phyloP scores from a whole-genome alignment of 345 rosid genomes.

The Hibiscus syriacus region DNA sequence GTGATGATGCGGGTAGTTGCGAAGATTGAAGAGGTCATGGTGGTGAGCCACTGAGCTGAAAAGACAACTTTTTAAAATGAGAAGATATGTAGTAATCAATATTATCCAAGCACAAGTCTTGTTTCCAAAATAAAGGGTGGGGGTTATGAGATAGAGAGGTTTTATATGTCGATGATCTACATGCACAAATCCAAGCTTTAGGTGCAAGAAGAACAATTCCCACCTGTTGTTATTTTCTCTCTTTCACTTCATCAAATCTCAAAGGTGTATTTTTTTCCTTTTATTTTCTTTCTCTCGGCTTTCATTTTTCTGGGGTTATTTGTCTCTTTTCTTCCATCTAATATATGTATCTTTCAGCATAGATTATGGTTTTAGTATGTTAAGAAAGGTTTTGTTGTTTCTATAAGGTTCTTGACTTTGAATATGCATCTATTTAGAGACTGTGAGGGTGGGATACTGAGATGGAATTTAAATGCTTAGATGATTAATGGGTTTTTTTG shows the following conservation, averaged over 20 bases:
- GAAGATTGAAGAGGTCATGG: not conserved
- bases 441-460: too few relatives aligned
- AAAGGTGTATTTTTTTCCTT: not conserved
- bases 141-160: not conserved
- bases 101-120: not conserved
- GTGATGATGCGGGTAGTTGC: not conserved
- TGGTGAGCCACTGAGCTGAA: not conserved
- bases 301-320: not conserved
- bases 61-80: not conserved
- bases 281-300: not conserved
- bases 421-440: too few relatives aligned
- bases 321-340: not conserved
- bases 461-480: too few relatives aligned
- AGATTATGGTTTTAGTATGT: too few relatives aligned
- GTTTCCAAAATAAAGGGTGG: too few relatives aligned
- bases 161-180: not conserved
- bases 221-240: not conserved
- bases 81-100: not conserved
- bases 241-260: not conserved
- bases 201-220: not conserved
- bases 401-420: too few relatives aligned
- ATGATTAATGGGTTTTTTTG: too few relatives aligned
- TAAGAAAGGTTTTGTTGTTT: too few relatives aligned
- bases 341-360: not conserved
- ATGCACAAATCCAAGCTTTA: conserved; percentile 13